Percentiles rank a stretch among this genome's conserved stretches.
Conservation (phyloP, 208 protist genomes). For the Leishmania guyanensis region DNA sequence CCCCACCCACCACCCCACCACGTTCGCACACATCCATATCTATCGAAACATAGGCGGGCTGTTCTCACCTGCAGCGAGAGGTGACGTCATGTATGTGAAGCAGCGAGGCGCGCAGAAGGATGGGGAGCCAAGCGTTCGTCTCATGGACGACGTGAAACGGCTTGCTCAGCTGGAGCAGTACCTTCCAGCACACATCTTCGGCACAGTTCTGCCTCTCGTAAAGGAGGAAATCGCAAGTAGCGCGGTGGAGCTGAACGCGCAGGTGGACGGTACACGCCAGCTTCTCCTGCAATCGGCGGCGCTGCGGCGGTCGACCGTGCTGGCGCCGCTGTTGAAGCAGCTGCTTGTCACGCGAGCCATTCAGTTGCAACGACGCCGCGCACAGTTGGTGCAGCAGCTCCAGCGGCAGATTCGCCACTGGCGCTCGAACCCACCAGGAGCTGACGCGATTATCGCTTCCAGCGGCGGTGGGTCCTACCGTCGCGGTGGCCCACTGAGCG, state of each 20-base stretch:
- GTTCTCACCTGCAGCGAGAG: too few relatives aligned
- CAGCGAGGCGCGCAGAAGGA: background rate
- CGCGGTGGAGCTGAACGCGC: conserved; percentile 21
- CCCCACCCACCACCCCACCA: too few relatives aligned
- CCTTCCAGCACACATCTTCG: conserved; percentile 15
- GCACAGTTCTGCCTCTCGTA: conserved; percentile 20
- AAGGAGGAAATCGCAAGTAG: conserved; percentile 18
- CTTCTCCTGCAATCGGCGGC: conserved; percentile 26
- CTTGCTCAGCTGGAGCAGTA: conserved; percentile 11
- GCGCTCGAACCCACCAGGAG: background rate
- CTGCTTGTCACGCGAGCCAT: conserved; percentile 31
- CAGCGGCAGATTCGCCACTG: conserved; percentile 27
- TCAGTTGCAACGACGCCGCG: conserved; percentile 42
- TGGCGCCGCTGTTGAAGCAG: conserved; percentile 28
- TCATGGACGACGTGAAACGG: conserved; percentile 11
- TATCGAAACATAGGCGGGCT: background rate
- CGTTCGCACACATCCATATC: background rate
- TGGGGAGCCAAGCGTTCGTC: background rate
- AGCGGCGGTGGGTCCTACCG: background rate
- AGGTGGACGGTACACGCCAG: conserved; percentile 34
- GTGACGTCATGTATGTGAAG: background rate
- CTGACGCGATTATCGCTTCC: background rate
- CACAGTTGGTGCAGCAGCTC: conserved; percentile 38
- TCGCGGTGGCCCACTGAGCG: background rate
- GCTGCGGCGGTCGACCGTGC: conserved; percentile 22